A percentile compares a stretch with the other conserved stretches of the same genome.
phyloP scores from a whole-genome alignment of 176 grass and related monocot species.

The Bolboschoenus planiculmis region DNA sequence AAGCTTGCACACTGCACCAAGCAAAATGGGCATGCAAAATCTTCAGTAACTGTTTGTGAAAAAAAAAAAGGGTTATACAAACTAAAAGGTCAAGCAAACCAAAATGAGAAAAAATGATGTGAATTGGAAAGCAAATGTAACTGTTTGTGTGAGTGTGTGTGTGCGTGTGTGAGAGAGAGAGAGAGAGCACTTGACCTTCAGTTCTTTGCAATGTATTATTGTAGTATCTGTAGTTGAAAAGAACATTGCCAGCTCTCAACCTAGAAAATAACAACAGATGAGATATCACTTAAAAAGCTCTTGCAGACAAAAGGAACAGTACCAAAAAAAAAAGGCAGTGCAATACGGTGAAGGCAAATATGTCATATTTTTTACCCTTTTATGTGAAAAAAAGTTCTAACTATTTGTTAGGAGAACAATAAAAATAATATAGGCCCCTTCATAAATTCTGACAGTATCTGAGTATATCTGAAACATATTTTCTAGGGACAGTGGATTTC shows the following conservation, averaged over 20 bases:
- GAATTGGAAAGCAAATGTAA: constrained; percentile 3
- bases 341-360: background rate
- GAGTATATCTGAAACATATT: background rate
- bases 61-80: constrained; percentile 22
- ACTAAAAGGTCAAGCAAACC: constrained; percentile 9
- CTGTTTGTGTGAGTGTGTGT: background rate
- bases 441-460: background rate
- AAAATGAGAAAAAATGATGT: background rate
- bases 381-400: background rate
- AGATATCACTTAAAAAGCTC: background rate
- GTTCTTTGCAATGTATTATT: constrained; percentile 86
- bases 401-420: background rate
- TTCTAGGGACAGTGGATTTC: background rate
- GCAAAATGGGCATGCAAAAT: constrained; percentile 96
- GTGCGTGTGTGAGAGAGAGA: background rate
- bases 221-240: constrained; percentile 98
- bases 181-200: constrained; percentile 47
- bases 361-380: constrained; percentile 2
- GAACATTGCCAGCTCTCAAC: constrained; percentile 89
- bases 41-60: constrained; percentile 80
- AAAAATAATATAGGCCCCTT: background rate
- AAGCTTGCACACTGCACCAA: constrained; percentile 81
- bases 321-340: background rate
- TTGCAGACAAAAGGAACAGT: background rate
- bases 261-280: constrained; percentile 29